phyloP scores from a whole-genome alignment of 306 rosid species.

The Prosopis cineraria region DNA sequence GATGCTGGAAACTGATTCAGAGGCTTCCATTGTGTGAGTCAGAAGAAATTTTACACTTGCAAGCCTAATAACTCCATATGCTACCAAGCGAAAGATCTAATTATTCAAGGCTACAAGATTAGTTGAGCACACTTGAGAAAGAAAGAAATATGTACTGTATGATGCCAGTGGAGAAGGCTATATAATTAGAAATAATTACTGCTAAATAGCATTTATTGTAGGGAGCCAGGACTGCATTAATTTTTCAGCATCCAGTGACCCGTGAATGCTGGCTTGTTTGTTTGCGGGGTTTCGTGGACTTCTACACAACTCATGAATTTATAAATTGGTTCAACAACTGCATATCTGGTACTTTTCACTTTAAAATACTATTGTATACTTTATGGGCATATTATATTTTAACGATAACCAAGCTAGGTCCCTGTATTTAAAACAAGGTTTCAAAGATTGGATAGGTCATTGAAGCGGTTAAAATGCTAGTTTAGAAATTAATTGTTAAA shows the following conservation, averaged over 20 bases:
- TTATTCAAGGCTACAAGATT: not conserved
- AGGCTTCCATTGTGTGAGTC: not conserved
- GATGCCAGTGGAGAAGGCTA: not conserved
- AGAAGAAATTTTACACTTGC: constrained; percentile 17
- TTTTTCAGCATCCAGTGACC: not conserved
- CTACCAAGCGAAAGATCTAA: not conserved
- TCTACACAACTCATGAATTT: not conserved
- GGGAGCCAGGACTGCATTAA: constrained; percentile 2
- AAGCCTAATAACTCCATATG: not conserved
- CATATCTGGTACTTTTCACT: not conserved
- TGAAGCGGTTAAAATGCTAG: no score
- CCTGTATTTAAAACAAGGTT: not conserved
- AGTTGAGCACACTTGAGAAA: constrained; percentile 1
- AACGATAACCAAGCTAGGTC: not conserved
- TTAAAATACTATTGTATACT: not conserved
- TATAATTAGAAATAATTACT: not conserved
- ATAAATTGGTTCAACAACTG: not conserved
- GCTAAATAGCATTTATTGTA: not conserved
- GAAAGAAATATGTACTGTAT: no score
- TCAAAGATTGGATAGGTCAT: no score
- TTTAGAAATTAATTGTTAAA: no score
- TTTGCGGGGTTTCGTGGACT: constrained; percentile 22
- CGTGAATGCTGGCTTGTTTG: constrained; percentile 37
- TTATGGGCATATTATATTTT: no score
- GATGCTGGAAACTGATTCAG: not conserved